These are phyloP conservation scores for Wickerhamiella kazuoi DNA, from an alignment of 805 yeast species.

Conservation along the genomic window DNA sequence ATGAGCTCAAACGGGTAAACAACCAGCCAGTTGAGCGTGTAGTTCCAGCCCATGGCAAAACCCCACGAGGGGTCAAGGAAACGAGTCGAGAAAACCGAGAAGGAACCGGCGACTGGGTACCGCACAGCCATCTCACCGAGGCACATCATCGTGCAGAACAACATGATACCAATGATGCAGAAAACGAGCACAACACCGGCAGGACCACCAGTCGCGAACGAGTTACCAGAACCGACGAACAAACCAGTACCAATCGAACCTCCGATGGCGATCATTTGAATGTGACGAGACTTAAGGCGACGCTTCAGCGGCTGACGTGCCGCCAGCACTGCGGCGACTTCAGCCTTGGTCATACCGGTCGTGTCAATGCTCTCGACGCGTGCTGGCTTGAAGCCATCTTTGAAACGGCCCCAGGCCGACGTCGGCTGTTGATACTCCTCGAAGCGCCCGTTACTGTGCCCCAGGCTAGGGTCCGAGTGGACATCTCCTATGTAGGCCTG, in stretches of 20 bases:
- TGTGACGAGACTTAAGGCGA: constrained; percentile 22
- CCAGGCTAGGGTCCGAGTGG: not conserved
- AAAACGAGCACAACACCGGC: constrained; percentile 32
- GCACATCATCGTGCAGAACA: constrained; percentile 38
- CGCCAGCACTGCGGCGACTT: constrained; percentile 8
- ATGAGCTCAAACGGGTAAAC: constrained; percentile 43
- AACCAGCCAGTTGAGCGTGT: constrained; percentile 39
- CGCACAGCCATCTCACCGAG: constrained; percentile 50
- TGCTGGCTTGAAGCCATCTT: constrained; percentile 14
- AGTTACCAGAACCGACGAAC: constrained; percentile 30
- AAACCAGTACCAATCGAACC: constrained; percentile 64
- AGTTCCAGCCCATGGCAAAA: constrained; percentile 50
- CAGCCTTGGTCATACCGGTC: constrained; percentile 20
- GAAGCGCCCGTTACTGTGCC: not conserved
- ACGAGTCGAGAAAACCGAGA: constrained; percentile 36
- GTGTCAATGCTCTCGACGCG: constrained; percentile 7
- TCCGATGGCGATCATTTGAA: constrained; percentile 51
- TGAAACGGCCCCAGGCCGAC: constrained; percentile 1
- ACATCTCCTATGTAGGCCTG: not conserved
- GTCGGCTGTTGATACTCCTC: not conserved
- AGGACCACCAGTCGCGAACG: constrained; percentile 31
- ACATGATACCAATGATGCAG: constrained; percentile 33
- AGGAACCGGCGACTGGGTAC: constrained; percentile 42
- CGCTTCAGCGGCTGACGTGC: constrained; percentile 19
- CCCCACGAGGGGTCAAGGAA: constrained; percentile 45